Evolutionary conservation across 2,329 filamentous ascomycete species (phyloP).

Genomic region (Cryphonectria radicalis): DNA sequence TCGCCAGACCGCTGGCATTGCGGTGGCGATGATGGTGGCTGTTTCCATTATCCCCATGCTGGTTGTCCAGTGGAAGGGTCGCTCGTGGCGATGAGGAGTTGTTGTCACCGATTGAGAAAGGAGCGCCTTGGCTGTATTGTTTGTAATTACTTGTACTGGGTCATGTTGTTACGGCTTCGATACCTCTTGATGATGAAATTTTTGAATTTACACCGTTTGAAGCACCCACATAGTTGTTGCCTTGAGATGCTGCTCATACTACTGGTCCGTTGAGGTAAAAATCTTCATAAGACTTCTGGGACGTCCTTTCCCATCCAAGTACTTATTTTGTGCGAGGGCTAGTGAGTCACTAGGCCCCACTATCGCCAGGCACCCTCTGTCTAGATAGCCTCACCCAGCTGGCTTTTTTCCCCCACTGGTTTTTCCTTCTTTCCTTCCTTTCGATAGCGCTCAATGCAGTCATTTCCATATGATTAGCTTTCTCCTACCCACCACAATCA

Average conservation of each 20-base stretch:
- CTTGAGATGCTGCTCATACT: not conserved
- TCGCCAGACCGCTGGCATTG: conserved; percentile 41
- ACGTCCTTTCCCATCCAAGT: not conserved
- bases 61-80: conserved; percentile 30
- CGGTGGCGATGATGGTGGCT: conserved; percentile 41
- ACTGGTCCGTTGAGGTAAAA: not conserved
- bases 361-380: no score
- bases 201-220: not conserved
- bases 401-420: no score
- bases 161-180: not conserved
- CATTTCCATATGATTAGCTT: no score
- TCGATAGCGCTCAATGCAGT: no score
- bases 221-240: not conserved
- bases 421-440: no score
- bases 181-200: not conserved
- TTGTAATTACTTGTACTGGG: no score
- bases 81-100: conserved; percentile 18
- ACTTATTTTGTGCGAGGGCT: no score
- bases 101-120: not conserved
- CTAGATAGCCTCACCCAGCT: no score
- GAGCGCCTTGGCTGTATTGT: not conserved
- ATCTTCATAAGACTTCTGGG: not conserved
- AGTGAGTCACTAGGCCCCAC: no score
- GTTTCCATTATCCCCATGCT: conserved; percentile 30
- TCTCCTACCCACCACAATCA: not conserved